phyloP scores from a whole-genome alignment of 306 rosid species.

The Rosa persica region DNA sequence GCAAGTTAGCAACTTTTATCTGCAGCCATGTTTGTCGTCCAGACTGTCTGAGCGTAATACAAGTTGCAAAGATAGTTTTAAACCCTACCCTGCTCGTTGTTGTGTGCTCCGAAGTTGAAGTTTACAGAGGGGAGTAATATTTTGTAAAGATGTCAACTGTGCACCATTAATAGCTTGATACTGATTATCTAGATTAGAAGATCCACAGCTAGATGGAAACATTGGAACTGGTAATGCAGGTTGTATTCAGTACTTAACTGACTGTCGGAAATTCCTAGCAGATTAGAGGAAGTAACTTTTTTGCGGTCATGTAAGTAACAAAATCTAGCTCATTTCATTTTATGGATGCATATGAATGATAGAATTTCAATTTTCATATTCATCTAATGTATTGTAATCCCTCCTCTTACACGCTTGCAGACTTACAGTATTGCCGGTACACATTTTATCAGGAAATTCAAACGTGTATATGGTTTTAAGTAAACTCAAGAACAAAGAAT shows the following conservation, averaged over 20 bases:
- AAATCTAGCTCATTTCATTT: conserved; percentile 17
- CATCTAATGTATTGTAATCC: background rate
- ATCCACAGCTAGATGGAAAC: conserved; percentile 25
- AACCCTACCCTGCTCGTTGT: conserved; percentile 54
- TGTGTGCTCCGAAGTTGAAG: conserved; percentile 40
- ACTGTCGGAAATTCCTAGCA: conserved; percentile 4
- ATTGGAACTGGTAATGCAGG: conserved; percentile 17
- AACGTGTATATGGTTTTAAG: background rate
- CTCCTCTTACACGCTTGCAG: background rate
- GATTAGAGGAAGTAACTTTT: conserved; percentile 16
- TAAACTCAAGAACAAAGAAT: background rate
- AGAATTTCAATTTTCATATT: background rate
- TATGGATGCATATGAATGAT: conserved; percentile 2
- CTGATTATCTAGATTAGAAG: conserved; percentile 26
- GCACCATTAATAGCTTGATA: conserved; percentile 16
- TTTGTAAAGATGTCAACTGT: background rate
- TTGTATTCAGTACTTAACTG: conserved; percentile 20
- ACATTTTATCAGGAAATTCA: background rate
- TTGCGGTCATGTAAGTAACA: background rate
- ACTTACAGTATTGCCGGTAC: background rate
- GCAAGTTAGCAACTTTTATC: conserved; percentile 50
- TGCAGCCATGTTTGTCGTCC: conserved; percentile 80
- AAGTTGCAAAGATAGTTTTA: conserved; percentile 46
- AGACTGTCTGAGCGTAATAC: conserved; percentile 63
- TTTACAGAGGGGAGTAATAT: conserved; percentile 30